Evolutionary conservation across 306 rosid genomes (phyloP).

Genomic region (Chamaecrista fasciculata): DNA sequence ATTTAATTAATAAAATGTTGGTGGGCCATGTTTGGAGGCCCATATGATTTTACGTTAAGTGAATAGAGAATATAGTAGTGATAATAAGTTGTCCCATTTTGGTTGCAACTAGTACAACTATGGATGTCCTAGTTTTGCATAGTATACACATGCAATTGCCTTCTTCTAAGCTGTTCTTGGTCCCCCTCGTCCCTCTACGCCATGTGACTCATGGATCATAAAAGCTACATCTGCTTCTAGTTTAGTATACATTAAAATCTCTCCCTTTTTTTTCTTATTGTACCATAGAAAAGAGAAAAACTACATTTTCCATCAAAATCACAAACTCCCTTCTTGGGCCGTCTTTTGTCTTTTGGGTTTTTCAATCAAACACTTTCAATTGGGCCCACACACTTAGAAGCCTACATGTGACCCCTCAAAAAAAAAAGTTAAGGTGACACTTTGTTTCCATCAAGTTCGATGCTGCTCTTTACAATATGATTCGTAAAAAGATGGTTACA

Average conservation of each 20-base stretch:
- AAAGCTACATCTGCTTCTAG: neutral
- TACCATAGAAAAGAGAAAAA: no score
- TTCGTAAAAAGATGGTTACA: no score
- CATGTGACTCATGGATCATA: neutral
- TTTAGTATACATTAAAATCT: neutral
- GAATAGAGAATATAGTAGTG: neutral
- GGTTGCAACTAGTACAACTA: slow-evolving; percentile 2
- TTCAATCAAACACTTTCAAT: no score
- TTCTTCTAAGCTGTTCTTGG: neutral
- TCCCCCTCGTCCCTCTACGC: neutral
- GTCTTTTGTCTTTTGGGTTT: no score
- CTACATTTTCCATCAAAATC: no score
- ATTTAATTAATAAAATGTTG: neutral
- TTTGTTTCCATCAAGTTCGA: no score
- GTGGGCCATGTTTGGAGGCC: slow-evolving; percentile 19
- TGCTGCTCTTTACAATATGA: no score
- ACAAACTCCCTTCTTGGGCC: neutral
- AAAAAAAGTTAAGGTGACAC: no score
- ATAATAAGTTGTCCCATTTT: neutral
- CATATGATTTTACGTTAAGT: slow-evolving; percentile 22
- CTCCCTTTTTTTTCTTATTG: no score
- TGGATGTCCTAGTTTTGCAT: neutral
- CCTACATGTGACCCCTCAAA: no score
- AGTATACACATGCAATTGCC: slow-evolving; percentile 1
- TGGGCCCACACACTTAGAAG: no score